Percentiles rank a stretch among this genome's conserved stretches.
These are phyloP conservation scores for Nasturtium officinale DNA, from an alignment of 345 rosid species.

Conservation along the genomic window DNA sequence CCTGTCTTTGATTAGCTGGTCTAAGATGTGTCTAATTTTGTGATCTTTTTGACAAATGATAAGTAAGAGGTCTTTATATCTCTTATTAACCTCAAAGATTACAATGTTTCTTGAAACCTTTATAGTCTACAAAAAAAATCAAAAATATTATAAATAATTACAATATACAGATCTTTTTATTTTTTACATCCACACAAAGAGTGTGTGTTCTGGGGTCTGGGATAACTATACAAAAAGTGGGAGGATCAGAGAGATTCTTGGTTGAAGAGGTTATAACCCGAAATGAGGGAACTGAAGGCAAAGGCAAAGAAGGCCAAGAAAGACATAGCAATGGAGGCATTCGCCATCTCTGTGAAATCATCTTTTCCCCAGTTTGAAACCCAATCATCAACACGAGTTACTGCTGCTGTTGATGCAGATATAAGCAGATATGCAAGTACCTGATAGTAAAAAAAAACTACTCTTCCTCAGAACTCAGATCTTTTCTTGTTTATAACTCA, in stretches of 20 bases:
- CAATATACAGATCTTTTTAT: conserved; percentile 21
- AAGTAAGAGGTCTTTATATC: neutral
- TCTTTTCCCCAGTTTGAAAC: conserved; percentile 97
- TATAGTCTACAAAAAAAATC: conserved; percentile 20
- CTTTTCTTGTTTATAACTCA: neutral
- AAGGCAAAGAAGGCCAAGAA: conserved; percentile 82
- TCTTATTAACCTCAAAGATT: conserved; percentile 35
- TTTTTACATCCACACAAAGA: conserved; percentile 28
- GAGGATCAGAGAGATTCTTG: conserved; percentile 46
- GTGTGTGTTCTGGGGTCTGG: neutral
- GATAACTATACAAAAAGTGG: conserved; percentile 29
- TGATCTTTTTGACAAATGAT: neutral
- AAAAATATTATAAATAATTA: conserved; percentile 21
- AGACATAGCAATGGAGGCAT: conserved; percentile 85
- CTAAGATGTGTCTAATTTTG: conserved; percentile 1
- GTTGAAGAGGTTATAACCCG: conserved; percentile 68
- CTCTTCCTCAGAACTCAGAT: neutral
- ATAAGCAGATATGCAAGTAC: conserved; percentile 82
- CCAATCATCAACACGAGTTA: conserved; percentile 89
- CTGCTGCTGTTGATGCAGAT: conserved; percentile 88
- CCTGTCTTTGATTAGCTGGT: neutral
- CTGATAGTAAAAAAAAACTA: conserved; percentile 47
- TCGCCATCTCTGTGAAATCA: conserved; percentile 90
- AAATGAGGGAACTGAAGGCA: conserved; percentile 75
- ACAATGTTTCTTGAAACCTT: conserved; percentile 22